Evolutionary conservation across 2,329 filamentous ascomycete species (phyloP).

Genomic region (Monilinia polystroma): DNA sequence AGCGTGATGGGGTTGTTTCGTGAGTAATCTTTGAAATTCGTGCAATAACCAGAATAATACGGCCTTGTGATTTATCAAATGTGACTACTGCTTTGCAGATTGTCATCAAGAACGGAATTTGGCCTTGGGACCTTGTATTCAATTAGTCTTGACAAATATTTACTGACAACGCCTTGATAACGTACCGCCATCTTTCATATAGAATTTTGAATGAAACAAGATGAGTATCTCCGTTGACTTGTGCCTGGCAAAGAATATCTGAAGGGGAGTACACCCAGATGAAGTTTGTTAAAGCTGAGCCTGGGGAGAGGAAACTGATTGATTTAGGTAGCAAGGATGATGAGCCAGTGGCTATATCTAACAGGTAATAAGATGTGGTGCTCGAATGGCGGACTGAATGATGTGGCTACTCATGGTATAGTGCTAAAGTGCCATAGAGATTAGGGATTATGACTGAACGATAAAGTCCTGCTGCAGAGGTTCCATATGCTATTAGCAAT

Average conservation of each 20-base stretch:
- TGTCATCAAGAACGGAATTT: no score
- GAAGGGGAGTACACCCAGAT: background rate
- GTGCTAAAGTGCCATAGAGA: background rate
- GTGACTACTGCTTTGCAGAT: no score
- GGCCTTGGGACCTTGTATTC: no score
- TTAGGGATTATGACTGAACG: background rate
- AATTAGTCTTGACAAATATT: no score
- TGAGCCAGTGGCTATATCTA: constrained; percentile 7
- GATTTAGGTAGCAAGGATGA: constrained; percentile 1
- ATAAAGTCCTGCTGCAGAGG: background rate
- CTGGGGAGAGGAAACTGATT: background rate
- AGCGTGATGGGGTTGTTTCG: no score
- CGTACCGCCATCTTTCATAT: background rate
- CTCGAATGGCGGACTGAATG: background rate
- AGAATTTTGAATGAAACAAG: background rate
- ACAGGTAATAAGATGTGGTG: background rate
- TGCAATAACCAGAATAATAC: no score
- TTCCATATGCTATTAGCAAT: background rate
- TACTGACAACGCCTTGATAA: background rate
- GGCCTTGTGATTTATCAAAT: no score
- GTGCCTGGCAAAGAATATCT: background rate
- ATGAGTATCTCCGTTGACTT: background rate
- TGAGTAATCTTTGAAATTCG: no score
- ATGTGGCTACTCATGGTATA: constrained; percentile 1
- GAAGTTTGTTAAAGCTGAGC: background rate